Conservation (phyloP, 2,329 filamentous ascomycete genomes). For the Stachybotrys chartarum region DNA sequence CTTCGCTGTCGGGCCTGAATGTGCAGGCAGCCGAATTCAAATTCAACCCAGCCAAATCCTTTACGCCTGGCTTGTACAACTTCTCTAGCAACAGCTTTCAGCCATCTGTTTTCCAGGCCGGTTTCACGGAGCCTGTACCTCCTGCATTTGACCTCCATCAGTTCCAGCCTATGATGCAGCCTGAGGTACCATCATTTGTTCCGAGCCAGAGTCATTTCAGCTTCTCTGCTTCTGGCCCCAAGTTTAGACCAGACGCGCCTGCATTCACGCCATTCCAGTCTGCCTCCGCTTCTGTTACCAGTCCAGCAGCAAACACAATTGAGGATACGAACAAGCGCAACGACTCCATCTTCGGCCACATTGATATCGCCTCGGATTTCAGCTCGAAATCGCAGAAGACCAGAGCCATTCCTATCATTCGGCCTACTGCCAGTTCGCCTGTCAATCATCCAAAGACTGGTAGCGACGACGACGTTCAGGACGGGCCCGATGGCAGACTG, state of each 20-base stretch:
- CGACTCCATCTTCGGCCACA: conserved; percentile 61
- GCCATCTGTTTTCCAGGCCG: conserved; percentile 23
- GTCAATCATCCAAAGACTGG: conserved; percentile 18
- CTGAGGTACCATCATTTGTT: conserved; percentile 63
- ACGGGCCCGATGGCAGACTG: conserved; percentile 47
- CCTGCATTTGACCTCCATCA: conserved; percentile 16
- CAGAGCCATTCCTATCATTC: conserved; percentile 78
- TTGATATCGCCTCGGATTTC: conserved; percentile 57
- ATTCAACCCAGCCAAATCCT: conserved; percentile 53
- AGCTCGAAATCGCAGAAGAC: conserved; percentile 62
- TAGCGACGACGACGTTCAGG: conserved; percentile 15
- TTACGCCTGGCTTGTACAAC: conserved; percentile 43
- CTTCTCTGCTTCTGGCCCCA: conserved; percentile 59
- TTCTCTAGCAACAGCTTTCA: conserved; percentile 42
- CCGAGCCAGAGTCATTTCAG: conserved; percentile 59
- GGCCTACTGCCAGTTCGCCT: conserved; percentile 48
- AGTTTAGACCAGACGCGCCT: conserved; percentile 71
- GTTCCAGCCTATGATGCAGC: conserved; percentile 53
- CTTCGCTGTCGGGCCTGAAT: conserved; percentile 74
- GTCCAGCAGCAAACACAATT: conserved; percentile 34
- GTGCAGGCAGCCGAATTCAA: conserved; percentile 86
- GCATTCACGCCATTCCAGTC: conserved; percentile 60
- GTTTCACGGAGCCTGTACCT: conserved; percentile 9
- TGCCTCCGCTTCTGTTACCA: conserved; percentile 40
- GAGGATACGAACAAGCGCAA: conserved; percentile 29